These are phyloP conservation scores for Eutrema heterophyllum DNA, from an alignment of 345 rosid species.

Conservation along the genomic window DNA sequence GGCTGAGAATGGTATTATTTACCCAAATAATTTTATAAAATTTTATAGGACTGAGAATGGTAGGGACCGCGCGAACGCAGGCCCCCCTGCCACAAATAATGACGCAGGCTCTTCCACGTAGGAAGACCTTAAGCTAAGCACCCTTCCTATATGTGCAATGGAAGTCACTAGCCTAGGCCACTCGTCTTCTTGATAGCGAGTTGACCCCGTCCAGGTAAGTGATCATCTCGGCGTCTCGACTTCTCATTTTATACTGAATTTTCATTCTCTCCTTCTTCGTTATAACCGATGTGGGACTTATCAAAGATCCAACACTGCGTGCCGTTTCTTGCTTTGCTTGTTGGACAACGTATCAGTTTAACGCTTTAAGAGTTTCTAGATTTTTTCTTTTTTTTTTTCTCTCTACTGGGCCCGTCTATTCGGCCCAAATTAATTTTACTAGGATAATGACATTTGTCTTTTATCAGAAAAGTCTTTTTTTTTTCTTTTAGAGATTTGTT, in stretches of 20 bases:
- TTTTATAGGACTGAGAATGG: no score
- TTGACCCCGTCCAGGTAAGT: neutral
- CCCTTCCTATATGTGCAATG: no score
- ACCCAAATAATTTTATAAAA: no score
- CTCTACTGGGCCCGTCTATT: neutral
- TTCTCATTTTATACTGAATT: neutral
- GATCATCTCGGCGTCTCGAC: neutral
- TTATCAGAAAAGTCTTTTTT: neutral
- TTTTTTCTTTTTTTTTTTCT: no score
- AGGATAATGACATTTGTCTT: no score
- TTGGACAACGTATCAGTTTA: neutral
- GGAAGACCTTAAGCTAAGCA: no score
- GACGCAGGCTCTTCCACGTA: no score
- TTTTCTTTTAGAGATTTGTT: no score
- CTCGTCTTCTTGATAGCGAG: neutral
- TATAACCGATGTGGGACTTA: neutral
- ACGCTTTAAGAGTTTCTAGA: neutral
- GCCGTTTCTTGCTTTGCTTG: neutral
- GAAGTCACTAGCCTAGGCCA: neutral
- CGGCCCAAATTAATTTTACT: neutral
- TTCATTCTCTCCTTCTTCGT: neutral
- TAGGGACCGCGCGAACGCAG: no score
- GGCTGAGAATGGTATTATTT: no score
- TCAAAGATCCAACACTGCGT: neutral
- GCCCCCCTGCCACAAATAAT: no score